Base-by-base conservation (phyloP, 2,329 filamentous ascomycete species). In the Salinomyces thailandicus region DNA sequence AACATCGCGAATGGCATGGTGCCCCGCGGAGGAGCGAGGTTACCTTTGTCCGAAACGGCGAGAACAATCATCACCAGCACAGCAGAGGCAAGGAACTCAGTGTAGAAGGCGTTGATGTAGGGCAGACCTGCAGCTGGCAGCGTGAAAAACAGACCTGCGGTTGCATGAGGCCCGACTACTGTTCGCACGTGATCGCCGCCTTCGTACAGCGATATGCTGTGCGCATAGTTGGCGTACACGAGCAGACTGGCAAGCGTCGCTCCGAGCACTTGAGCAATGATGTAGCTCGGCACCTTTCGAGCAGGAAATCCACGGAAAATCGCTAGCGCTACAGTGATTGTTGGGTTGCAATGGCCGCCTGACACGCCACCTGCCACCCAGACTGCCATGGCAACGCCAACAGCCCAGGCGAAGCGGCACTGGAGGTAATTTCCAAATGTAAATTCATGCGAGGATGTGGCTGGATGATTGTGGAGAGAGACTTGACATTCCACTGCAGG, bases 131-230 rank as follows among this genome's bases (percentile, higher is more conserved):
- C 19, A 41, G 19, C 18, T 17, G 38, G 38, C 18, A 26, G 18
- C 9, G 38, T 40, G 33, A 22, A 36, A 18, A 40, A 36, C 14
- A 31, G 14, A 27, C 73, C 76, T 0, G 73, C 78, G 0, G 77
- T 77, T 2, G 76, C 67, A 16, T 61, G 54, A 7, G 63, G 70
- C 27, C 60, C 72, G 7, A 68, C 69, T 0, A 84, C 79, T 11
- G 17, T 9, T n/a, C 31, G 5, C 38, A 80, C 66, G 11, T 69
- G 63, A 7, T 2, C 68, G 12, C 77, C 79, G 54, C 84, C 79
- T 46, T 72, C 75, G 15, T 60, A 27, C 11, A 57, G 33, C 18
- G 16, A 17, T 27, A 62, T 59, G 13, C 54, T 50, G 18, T 63
- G 60, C 13, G 58, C 49, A 48, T 62, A 67, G 16, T 69, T 45